Evolutionary conservation across 306 rosid species (phyloP), one percentile per base, ranked within the genome.

Genomic region (Dalbergia cochinchinensis): DNA sequence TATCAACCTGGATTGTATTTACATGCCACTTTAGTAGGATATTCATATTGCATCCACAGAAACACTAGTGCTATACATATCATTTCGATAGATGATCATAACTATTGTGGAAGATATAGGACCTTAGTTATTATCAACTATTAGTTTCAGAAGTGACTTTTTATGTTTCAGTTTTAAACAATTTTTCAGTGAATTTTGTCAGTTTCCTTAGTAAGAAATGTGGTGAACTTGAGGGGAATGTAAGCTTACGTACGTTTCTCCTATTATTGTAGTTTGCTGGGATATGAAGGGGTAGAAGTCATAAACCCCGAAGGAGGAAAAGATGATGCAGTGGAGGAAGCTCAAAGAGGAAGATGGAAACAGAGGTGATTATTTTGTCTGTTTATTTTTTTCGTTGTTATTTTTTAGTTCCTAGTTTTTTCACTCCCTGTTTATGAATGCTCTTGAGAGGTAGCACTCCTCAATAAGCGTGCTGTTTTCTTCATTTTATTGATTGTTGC

Each of bases 311-410:
- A 92, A 14, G 97, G 97, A 62, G 91, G 97, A 45, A 83, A 86
- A 76, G 97, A 90, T 48, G 97, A 92, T 69, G 90, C 92, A 20
- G 97, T 87, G 62, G 92, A 87, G 87, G 97, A 92, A 87, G 93
- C 97, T 76, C 80, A 83, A 8, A 89, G 73, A 79, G 97, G 97
- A 84, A 86, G 97, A 88, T 92, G 94, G 94, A 92, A 84, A 76
- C 83, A 86, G 67, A 92, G 93, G 97, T 92, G 54, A 31, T 63
- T 71, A 33, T 16, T 58, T 47, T 47, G 0, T 48, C 67, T 11
- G 8, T 26, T 69, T 78, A 2, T 20, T 77, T 74, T 65, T 11
- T 77, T 45, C 9, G 11, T 55, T 13, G 31, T 14, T 51, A 9
- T 19, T 66, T 65, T 15, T 33, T 31, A 11, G 16, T 73, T 44